Evolutionary conservation across 2,329 filamentous ascomycete species (phyloP).

Genomic region (Botrytis pseudocinerea): DNA sequence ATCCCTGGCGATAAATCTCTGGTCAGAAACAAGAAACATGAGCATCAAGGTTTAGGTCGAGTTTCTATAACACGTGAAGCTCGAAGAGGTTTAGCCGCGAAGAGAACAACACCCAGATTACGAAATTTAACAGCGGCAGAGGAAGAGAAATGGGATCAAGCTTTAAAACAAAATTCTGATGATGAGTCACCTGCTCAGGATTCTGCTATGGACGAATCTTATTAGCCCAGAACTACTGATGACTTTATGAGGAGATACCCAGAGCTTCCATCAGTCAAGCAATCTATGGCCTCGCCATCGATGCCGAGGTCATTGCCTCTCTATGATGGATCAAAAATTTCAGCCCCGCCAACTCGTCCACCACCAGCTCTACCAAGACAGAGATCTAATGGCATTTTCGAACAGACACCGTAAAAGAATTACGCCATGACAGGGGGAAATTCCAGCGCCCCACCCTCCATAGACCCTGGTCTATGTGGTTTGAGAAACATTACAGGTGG

Average conservation of each 20-base stretch:
- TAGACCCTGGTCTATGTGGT: conserved; percentile 58
- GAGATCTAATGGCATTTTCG: conserved; percentile 80
- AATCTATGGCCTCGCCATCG: conserved; percentile 55
- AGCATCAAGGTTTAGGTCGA: conserved; percentile 49
- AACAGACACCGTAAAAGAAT: conserved; percentile 45
- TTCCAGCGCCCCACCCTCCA: conserved; percentile 36
- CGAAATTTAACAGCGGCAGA: conserved; percentile 79
- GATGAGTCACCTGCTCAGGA: conserved; percentile 44
- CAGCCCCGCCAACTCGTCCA: conserved; percentile 45
- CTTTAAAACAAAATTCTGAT: conserved; percentile 63
- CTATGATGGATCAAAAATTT: conserved; percentile 39
- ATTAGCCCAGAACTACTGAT: conserved; percentile 70
- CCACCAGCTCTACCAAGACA: conserved; percentile 56
- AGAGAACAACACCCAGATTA: conserved; percentile 49
- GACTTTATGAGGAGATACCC: conserved; percentile 85
- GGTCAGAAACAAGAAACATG: conserved; percentile 44
- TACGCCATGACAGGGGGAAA: conserved; percentile 24
- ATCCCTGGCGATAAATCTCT: conserved; percentile 47
- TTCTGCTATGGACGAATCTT: conserved; percentile 49
- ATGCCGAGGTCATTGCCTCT: conserved; percentile 23
- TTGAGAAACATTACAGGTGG: conserved; percentile 78
- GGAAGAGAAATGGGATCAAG: conserved; percentile 76
- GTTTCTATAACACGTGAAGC: conserved; percentile 49
- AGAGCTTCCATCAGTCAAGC: conserved; percentile 61
- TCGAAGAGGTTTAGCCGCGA: conserved; percentile 30